Conservation (phyloP, 2,329 filamentous ascomycete species). For the Cadophora luteo-olivacea region DNA sequence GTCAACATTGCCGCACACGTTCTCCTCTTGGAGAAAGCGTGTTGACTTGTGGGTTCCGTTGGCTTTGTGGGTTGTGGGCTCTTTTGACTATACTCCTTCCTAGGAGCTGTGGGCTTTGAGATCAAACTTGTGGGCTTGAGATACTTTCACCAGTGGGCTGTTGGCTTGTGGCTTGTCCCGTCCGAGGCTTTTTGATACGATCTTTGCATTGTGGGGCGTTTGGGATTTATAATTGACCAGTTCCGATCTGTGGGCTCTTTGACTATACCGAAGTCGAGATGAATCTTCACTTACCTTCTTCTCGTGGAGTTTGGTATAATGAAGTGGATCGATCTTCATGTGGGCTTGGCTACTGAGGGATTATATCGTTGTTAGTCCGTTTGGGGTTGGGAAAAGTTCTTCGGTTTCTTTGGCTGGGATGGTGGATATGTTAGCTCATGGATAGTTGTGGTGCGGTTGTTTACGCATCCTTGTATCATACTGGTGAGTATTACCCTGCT, state of each 20-base stretch:
- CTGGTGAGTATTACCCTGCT: constrained; percentile 38
- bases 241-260: constrained; percentile 42
- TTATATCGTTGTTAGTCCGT: constrained; percentile 16
- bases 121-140: constrained; percentile 45
- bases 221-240: constrained; percentile 32
- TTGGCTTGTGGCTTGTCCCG: constrained; percentile 45
- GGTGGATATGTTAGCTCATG: not conserved
- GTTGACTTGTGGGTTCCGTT: constrained; percentile 43
- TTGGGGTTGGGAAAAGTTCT: constrained; percentile 32
- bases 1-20: constrained; percentile 41
- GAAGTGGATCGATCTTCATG: constrained; percentile 45
- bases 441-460: constrained; percentile 27
- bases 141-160: constrained; percentile 40
- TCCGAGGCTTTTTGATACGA: constrained; percentile 41
- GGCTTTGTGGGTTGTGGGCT: constrained; percentile 48
- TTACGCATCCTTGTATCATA: constrained; percentile 35
- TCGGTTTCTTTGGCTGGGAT: constrained; percentile 21
- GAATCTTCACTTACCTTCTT: constrained; percentile 41
- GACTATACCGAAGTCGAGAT: constrained; percentile 44
- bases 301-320: constrained; percentile 33
- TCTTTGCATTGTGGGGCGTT: constrained; percentile 38
- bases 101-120: constrained; percentile 47
- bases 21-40: constrained; percentile 31
- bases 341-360: constrained; percentile 38
- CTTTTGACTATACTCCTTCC: constrained; percentile 45